These are phyloP conservation scores for Syncephalastrum monosporum DNA, from an alignment of 371 early-diverging fungal species.

Conservation along the genomic window DNA sequence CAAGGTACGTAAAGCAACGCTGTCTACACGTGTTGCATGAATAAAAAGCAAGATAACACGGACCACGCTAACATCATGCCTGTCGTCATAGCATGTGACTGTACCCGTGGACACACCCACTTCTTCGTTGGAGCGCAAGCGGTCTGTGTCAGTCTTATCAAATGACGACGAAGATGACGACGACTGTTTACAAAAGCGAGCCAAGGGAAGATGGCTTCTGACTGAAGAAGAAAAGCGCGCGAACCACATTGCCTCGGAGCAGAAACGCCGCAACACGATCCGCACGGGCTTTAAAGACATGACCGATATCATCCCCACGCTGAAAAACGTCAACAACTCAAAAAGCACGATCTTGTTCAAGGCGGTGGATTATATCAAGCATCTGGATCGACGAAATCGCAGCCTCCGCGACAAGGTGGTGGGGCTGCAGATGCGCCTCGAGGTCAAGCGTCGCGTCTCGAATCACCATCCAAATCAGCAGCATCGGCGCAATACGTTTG, in stretches of 20 bases:
- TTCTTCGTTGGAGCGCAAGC: no score
- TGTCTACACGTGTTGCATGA: no score
- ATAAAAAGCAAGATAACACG: no score
- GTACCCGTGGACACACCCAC: constrained; percentile 37
- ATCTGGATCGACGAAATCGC: constrained; percentile 49
- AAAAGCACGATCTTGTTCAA: constrained; percentile 57
- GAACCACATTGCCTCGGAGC: constrained; percentile 60
- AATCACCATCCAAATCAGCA: constrained; percentile 7
- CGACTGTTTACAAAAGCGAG: constrained; percentile 23
- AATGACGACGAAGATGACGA: no score
- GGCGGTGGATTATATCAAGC: constrained; percentile 49
- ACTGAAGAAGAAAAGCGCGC: constrained; percentile 81
- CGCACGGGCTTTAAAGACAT: constrained; percentile 82
- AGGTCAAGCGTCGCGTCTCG: constrained; percentile 23
- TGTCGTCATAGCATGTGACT: constrained; percentile 8
- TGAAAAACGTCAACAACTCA: constrained; percentile 53
- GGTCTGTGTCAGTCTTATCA: no score
- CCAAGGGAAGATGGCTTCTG: constrained; percentile 56
- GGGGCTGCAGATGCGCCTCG: constrained; percentile 50
- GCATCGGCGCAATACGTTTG: constrained; percentile 9
- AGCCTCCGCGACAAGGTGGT: constrained; percentile 54
- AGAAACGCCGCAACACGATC: constrained; percentile 86
- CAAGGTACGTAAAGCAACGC: constrained; percentile 1
- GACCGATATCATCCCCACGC: constrained; percentile 75
- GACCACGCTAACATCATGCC: no score